Evolutionary conservation across 2,329 filamentous ascomycete genomes (phyloP).

Genomic region (Coniochaeta pulveracea): DNA sequence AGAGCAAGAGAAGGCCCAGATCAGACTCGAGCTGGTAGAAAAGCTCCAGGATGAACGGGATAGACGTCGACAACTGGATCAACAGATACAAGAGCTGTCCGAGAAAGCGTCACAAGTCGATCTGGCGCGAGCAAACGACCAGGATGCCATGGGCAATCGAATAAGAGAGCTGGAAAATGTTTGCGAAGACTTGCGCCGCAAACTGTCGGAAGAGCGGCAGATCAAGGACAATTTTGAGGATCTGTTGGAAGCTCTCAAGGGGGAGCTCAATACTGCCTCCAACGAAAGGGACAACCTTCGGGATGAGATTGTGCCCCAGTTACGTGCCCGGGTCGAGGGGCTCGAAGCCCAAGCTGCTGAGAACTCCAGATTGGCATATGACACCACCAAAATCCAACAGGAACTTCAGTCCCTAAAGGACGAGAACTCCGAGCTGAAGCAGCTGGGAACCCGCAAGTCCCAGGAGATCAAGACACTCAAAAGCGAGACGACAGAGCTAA

Average conservation of each 20-base stretch:
- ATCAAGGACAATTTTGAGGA: slow-evolving; percentile 93
- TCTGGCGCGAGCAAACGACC: slow-evolving; percentile 39
- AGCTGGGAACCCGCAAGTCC: slow-evolving; percentile 6
- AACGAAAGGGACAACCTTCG: slow-evolving; percentile 88
- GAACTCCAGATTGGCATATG: slow-evolving; percentile 63
- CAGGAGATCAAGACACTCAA: slow-evolving; percentile 4
- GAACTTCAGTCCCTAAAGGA: slow-evolving; percentile 61
- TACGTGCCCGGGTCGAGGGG: slow-evolving; percentile 66
- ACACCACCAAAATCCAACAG: slow-evolving; percentile 77
- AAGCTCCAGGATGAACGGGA: slow-evolving; percentile 81
- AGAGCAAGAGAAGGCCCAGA: slow-evolving; percentile 82
- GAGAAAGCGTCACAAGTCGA: slow-evolving; percentile 60
- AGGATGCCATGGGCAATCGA: slow-evolving; percentile 42
- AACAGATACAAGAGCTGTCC: slow-evolving; percentile 73
- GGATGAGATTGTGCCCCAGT: slow-evolving; percentile 74
- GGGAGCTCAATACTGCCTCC: slow-evolving; percentile 69
- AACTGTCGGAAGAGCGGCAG: slow-evolving; percentile 73
- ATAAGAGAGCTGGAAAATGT: slow-evolving; percentile 69
- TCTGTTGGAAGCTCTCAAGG: slow-evolving; percentile 70
- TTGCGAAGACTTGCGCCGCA: slow-evolving; percentile 73
- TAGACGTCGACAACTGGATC: slow-evolving; percentile 64
- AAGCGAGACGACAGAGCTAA: slow-evolving; percentile 4
- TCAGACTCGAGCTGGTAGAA: slow-evolving; percentile 73
- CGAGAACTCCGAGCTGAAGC: slow-evolving; percentile 13
- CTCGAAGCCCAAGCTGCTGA: slow-evolving; percentile 65